Base-by-base conservation (phyloP, 192 early-diverging fungal species). In the Gonapodya sp. region DNA sequence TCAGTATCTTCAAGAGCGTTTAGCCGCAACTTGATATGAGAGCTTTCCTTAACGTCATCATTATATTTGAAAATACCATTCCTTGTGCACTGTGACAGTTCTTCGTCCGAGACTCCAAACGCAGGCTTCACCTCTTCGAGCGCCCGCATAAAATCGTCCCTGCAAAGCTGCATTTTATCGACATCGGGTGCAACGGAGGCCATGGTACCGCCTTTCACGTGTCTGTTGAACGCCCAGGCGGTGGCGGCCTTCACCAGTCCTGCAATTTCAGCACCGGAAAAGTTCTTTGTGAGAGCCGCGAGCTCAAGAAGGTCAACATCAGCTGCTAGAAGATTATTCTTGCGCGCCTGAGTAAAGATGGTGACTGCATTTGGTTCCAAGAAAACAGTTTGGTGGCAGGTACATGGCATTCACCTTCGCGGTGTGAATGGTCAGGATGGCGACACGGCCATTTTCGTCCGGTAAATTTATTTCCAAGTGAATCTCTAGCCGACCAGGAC, bases 401-500 rank as follows among this genome's bases (percentile, higher is more conserved):
- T 84, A 35, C 82, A n/a, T n/a, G n/a, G 81, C 2, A 80, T 36
- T 83, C 85, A 93, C 92, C 87, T 93, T 93, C 8, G 89, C 73
- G 0, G 97, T 98, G 84, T 98, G 97, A 73, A 98, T 96, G 83
- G 97, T 98, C 75, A 98, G 85, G 81, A 99, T 99, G 86, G 98
- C 95, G 24, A 94, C 85, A 81, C 97, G 93, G 16, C 96, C 96
- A 0, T 87, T 81, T 84, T 97, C 96, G 85, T 99, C 96, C 14
- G 97, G 96, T 30, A 98, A 85, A 14, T 92, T 91, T 79, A 99
- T 94, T 85, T 99, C 97, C 91, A 97, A 96, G 77, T 99, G 95
- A 1, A 98, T 95, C 86, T 98, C 97, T 80, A 98, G 86, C 87
- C 96, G 94, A 31, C 94, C 97, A 34, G 97, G 96, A 80, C 96